A percentile compares a stretch with the other conserved stretches of the same genome.
Evolutionary conservation across 371 early-diverging fungal genomes (phyloP).

Genomic region (Rhizopus sp.): DNA sequence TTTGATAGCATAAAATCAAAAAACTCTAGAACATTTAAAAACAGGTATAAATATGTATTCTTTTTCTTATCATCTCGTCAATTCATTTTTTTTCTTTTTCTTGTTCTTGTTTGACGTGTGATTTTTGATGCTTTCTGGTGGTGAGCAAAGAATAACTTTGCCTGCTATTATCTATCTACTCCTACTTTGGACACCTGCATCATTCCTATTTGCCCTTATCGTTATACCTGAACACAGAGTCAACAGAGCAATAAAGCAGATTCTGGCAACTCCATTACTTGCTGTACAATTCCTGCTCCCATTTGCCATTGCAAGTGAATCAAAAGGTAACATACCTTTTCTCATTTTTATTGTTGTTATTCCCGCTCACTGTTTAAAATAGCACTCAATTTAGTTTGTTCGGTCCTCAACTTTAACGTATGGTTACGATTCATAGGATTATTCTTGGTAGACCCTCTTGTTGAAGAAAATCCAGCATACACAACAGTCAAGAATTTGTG

Average conservation of each 20-base stretch:
- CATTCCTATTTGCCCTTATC: constrained; percentile 17
- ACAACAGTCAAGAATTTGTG: constrained; percentile 22
- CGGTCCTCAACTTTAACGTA: constrained; percentile 23
- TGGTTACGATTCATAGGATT: constrained; percentile 37
- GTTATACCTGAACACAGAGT: constrained; percentile 23
- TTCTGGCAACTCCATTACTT: constrained; percentile 34
- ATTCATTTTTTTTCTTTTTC: no score
- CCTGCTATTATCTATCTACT: constrained; percentile 4
- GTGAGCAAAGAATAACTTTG: constrained; percentile 10
- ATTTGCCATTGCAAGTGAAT: constrained; percentile 23
- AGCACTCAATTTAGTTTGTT: constrained; percentile 31
- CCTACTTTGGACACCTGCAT: constrained; percentile 16
- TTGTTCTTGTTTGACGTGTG: no score
- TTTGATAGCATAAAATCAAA: no score
- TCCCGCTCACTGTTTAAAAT: not conserved
- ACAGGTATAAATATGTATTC: no score
- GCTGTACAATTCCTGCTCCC: constrained; percentile 28
- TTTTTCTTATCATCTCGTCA: no score
- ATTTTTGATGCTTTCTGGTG: constrained; percentile 8
- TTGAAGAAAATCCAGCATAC: constrained; percentile 32
- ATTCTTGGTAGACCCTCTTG: constrained; percentile 34
- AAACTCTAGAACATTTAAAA: no score
- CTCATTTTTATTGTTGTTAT: constrained; percentile 4
- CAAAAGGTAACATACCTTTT: constrained; percentile 23
- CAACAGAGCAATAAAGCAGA: constrained; percentile 26